phyloP scores from a whole-genome alignment of 805 yeast genomes.

The Saccharomycopsis amapae region DNA sequence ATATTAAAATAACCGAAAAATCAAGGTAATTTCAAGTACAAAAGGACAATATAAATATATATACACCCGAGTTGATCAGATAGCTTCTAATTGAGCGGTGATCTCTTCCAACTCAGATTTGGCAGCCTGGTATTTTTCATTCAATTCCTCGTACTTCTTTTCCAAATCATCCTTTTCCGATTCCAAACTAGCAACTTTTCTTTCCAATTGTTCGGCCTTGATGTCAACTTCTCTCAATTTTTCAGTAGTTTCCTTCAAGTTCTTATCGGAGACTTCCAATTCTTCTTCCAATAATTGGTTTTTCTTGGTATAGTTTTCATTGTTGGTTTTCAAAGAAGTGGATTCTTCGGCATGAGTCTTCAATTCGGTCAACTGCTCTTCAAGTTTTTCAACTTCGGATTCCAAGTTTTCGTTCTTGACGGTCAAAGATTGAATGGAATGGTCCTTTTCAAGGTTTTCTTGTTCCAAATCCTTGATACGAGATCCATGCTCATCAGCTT shows the following conservation, averaged over 20 bases:
- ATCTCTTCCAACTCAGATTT: slow-evolving; percentile 95
- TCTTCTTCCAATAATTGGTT: slow-evolving; percentile 84
- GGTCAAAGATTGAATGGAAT: slow-evolving; percentile 86
- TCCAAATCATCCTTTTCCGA: slow-evolving; percentile 88
- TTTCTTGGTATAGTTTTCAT: slow-evolving; percentile 88
- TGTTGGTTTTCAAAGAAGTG: slow-evolving; percentile 76
- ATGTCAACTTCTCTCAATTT: slow-evolving; percentile 93
- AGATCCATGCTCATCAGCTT: slow-evolving; percentile 78
- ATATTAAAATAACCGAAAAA: no score
- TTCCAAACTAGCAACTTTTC: slow-evolving; percentile 88
- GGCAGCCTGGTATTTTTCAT: slow-evolving; percentile 73
- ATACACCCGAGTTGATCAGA: no score
- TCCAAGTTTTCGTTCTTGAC: slow-evolving; percentile 89
- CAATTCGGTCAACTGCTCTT: slow-evolving; percentile 62
- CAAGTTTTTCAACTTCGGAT: slow-evolving; percentile 72
- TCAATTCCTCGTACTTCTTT: slow-evolving; percentile 81
- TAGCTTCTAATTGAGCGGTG: slow-evolving; percentile 83
- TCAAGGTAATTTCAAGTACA: neutral
- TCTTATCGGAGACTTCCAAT: slow-evolving; percentile 82
- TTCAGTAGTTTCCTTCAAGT: slow-evolving; percentile 87
- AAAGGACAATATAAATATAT: no score
- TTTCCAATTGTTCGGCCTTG: slow-evolving; percentile 89
- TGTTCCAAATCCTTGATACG: slow-evolving; percentile 88
- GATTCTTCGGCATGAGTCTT: slow-evolving; percentile 89
- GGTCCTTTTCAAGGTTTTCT: slow-evolving; percentile 85